Base-by-base conservation (phyloP, 331 rosid species). In the Stylosanthes scabra region DNA sequence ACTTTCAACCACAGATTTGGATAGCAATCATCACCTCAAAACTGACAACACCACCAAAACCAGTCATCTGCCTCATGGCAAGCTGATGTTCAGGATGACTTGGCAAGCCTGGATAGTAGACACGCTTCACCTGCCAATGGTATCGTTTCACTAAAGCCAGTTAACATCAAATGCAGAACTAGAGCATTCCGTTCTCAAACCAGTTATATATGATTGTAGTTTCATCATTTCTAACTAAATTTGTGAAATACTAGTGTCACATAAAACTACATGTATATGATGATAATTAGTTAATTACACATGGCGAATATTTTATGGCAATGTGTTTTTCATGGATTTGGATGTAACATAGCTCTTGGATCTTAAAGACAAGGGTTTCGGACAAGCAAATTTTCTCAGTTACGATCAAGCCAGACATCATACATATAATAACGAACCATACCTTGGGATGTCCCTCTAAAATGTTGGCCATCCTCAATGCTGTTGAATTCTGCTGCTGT, bases 401-500 rank as follows among this genome's bases (percentile, higher is more conserved):
- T 3, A 34, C 6, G 51, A 3, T 54, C n/a, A 52, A 15, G 39
- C 8, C 44, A 46, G 46, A 28, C 25, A 45, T 39, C 29, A 31
- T 13, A 50, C 57, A 63, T 40, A 63, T 52, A 12, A 63, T 59
- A 11, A 11, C 28, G 16, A 68, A 74, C 8, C 15, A 44, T 81
- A 90, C 98, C 97, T 90, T 90, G 71, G 98, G 97, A 93, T 93
- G 98, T 71, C 88, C 93, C 89, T 93, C 98, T 88, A 93, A 93
- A 82, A 90, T n/a, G 71, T 84, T 25, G 84, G 97, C 91, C 91
- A 93, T 93, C 97, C 90, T 79, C 65, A 55, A 28, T 62, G 69
- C 97, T 11, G 98, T 88, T 14, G 93, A 84, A 76, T 90, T 93
- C 82, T 93, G 98, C 82, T 93, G 98, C 90, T 75, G 86, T 72